Base-by-base conservation (phyloP, 768 basidiomycete genomes). In the Udeniomyces megalosporus region DNA sequence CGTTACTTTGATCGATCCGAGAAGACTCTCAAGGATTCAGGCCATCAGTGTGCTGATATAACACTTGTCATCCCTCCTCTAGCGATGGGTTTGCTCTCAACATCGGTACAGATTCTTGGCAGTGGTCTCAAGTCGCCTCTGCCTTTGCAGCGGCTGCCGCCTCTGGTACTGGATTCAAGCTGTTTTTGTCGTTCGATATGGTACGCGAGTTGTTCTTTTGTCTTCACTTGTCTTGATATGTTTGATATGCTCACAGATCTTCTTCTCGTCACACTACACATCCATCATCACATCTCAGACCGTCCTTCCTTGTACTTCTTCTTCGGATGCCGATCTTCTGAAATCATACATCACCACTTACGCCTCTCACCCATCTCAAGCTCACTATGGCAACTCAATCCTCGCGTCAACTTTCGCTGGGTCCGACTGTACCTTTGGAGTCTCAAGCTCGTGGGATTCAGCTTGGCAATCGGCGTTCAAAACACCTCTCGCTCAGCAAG, bases 41-140 rank as follows among this genome's bases (percentile, higher is more conserved):
- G 4, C 14, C 47, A n/a, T 48, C 14, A 15, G 4, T 48, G 14
- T 48, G 14, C 47, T 66, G 67, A n/a, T n/a, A n/a, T n/a, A n/a
- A n/a, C n/a, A n/a, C n/a, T n/a, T n/a, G n/a, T n/a, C n/a, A n/a
- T n/a, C n/a, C n/a, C n/a, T n/a, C n/a, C n/a, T n/a, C n/a, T n/a
- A n/a, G n/a, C 20, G 67, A 68, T 49, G 71, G 68, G 3, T 71
- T 72, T 52, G 66, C 83, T 0, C 76, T 88, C 60, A 87, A 87
- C 69, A 76, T 83, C 49, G 86, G 86, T 26, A 68, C 67, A 0
- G 83, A 85, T 67, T 65, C 71, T 46, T 87, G 84, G 83, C 79
- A 86, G 67, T 75, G 78, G 42, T 74, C 74, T 48, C 80, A 81
- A 56, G 80, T 87, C 10, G 76, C 78, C 42, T 78, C 81, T 61